Evolutionary conservation across 2,329 filamentous ascomycete genomes (phyloP).

Genomic region (Xylariaceae sp.): DNA sequence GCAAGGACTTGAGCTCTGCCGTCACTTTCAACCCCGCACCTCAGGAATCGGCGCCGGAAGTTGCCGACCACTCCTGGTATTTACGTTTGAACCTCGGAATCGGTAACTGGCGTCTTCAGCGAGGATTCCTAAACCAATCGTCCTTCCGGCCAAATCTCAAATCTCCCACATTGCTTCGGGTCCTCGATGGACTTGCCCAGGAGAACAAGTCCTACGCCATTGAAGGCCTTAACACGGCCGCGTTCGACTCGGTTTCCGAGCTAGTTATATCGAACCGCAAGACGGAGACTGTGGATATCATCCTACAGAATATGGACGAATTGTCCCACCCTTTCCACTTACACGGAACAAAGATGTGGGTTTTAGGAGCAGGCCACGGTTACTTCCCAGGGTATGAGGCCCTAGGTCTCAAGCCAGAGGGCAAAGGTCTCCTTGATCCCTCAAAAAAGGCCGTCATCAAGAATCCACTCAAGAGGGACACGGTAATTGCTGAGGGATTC

Average conservation of each 20-base stretch:
- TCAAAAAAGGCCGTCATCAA: constrained; percentile 31
- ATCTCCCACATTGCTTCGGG: constrained; percentile 46
- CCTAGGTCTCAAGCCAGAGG: constrained; percentile 32
- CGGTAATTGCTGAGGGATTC: constrained; percentile 40
- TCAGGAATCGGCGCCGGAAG: constrained; percentile 37
- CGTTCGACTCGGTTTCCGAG: constrained; percentile 38
- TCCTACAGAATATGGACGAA: constrained; percentile 58
- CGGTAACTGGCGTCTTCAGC: constrained; percentile 50
- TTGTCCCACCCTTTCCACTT: constrained; percentile 63
- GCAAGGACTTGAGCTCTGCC: constrained; percentile 46
- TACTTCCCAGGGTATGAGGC: constrained; percentile 42
- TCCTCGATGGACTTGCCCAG: constrained; percentile 40
- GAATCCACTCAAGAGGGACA: constrained; percentile 46
- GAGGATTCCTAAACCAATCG: constrained; percentile 54
- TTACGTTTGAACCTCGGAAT: constrained; percentile 56
- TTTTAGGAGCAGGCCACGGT: constrained; percentile 58
- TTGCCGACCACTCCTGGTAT: constrained; percentile 49
- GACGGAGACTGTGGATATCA: constrained; percentile 49
- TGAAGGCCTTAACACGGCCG: constrained; percentile 48
- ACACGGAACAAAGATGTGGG: constrained; percentile 57
- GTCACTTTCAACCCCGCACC: constrained; percentile 40
- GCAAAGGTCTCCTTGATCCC: constrained; percentile 34
- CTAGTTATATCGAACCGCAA: constrained; percentile 52
- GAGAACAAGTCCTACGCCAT: constrained; percentile 44
- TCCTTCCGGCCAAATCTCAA: constrained; percentile 46